Conservation (phyloP, 169 alveolate genomes). For the Plasmodium cynomolgi region DNA sequence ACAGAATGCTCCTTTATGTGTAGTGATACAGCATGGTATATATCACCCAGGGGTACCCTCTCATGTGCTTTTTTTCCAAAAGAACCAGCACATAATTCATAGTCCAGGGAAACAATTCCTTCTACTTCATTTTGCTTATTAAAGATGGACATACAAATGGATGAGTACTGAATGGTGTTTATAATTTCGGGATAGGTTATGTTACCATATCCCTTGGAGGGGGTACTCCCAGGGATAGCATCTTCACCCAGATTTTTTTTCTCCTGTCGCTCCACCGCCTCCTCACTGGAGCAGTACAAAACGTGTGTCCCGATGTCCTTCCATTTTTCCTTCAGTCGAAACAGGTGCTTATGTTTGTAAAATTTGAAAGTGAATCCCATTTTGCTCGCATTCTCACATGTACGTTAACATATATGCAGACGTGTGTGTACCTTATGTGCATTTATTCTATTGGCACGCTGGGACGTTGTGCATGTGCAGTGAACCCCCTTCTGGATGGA, state of each 20-base stretch:
- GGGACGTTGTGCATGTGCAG: neutral
- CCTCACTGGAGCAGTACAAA: slow-evolving; percentile 5
- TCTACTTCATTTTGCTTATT: neutral
- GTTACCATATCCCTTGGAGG: neutral
- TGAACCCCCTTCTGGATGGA: neutral
- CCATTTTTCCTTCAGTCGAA: slow-evolving; percentile 30
- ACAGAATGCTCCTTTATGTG: slow-evolving; percentile 36
- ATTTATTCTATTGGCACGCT: neutral
- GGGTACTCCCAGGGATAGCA: neutral
- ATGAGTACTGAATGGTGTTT: slow-evolving; percentile 40
- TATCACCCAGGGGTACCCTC: neutral
- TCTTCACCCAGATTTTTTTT: neutral
- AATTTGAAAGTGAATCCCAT: slow-evolving; percentile 52
- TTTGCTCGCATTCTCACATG: neutral
- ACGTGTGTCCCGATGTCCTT: neutral
- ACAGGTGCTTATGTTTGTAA: slow-evolving; percentile 55
- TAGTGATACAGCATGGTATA: slow-evolving; percentile 24
- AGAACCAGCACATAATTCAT: slow-evolving; percentile 7
- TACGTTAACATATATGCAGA: neutral
- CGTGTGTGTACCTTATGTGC: neutral
- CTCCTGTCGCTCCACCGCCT: neutral
- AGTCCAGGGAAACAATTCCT: slow-evolving; percentile 42
- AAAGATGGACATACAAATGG: slow-evolving; percentile 39
- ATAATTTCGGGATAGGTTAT: slow-evolving; percentile 7
- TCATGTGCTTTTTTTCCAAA: neutral